Evolutionary conservation across 164 flowering plant species (phyloP).

Genomic region (Aristolochia contorta): DNA sequence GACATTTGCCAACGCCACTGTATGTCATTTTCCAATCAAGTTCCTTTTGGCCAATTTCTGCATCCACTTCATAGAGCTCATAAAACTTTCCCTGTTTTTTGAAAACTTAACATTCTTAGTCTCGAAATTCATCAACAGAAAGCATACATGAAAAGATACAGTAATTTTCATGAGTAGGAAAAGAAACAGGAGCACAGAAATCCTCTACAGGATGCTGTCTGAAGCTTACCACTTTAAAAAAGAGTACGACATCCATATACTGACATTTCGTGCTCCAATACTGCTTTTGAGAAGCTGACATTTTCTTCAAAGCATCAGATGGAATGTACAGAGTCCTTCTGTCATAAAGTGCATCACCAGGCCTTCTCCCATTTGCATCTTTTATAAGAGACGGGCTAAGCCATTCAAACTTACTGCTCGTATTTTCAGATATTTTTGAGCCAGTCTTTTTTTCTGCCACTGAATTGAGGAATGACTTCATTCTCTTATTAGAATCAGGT

Average conservation of each 20-base stretch:
- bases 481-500: constrained; percentile 35
- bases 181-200: neutral
- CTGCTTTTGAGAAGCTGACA: constrained; percentile 89
- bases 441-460: constrained; percentile 11
- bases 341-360: constrained; percentile 63
- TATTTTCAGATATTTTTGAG: constrained; percentile 22
- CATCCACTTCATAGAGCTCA: constrained; percentile 96
- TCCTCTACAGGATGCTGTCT: neutral
- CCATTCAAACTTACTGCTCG: constrained; percentile 79
- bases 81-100: constrained; percentile 73
- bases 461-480: constrained; percentile 34
- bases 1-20: constrained; percentile 94
- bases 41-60: constrained; percentile 93
- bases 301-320: constrained; percentile 64
- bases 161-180: neutral
- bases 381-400: constrained; percentile 56
- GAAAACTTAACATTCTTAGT: neutral
- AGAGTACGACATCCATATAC: constrained; percentile 85
- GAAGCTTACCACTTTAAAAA: constrained; percentile 92
- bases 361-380: constrained; percentile 78
- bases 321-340: constrained; percentile 75
- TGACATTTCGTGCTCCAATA: constrained; percentile 80
- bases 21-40: constrained; percentile 93
- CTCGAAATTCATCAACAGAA: no score
- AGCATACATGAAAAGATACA: no score